A percentile compares a stretch with the other conserved stretches of the same genome.
Evolutionary conservation across 176 grass and related monocot species (phyloP).

Genomic region (Carex pumila): DNA sequence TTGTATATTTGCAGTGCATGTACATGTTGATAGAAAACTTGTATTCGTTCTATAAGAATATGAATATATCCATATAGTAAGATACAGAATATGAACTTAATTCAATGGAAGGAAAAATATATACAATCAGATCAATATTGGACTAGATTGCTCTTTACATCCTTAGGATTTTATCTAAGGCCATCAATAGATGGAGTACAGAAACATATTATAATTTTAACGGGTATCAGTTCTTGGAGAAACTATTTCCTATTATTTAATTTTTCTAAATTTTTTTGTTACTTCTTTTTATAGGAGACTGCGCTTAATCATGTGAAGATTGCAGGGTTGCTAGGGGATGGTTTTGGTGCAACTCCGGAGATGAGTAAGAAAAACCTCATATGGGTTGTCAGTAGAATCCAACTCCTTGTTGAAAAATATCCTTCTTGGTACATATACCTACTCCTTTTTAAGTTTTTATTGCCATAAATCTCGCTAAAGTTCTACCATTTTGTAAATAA

Average conservation of each 20-base stretch:
- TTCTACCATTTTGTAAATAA: constrained; percentile 14
- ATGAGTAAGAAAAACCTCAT: constrained; percentile 98
- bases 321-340: constrained; percentile 82
- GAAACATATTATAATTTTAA: neutral
- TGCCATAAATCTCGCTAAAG: neutral
- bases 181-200: neutral
- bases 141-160: neutral
- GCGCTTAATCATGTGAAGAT: constrained; percentile 93
- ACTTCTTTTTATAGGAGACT: constrained; percentile 60
- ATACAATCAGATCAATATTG: neutral
- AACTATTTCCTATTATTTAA: neutral
- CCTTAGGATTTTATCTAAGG: neutral
- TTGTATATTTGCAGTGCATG: neutral
- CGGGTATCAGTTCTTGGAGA: neutral
- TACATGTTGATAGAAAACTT: neutral
- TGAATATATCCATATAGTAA: neutral
- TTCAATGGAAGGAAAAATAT: neutral
- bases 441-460: neutral
- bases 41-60: neutral
- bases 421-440: constrained; percentile 66
- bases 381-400: constrained; percentile 99
- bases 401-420: constrained; percentile 82
- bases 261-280: constrained; percentile 14
- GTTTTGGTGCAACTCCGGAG: constrained; percentile 90
- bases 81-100: neutral